phyloP scores from a whole-genome alignment of 2,329 filamentous ascomycete genomes.

The Phaeoacremonium minimum region DNA sequence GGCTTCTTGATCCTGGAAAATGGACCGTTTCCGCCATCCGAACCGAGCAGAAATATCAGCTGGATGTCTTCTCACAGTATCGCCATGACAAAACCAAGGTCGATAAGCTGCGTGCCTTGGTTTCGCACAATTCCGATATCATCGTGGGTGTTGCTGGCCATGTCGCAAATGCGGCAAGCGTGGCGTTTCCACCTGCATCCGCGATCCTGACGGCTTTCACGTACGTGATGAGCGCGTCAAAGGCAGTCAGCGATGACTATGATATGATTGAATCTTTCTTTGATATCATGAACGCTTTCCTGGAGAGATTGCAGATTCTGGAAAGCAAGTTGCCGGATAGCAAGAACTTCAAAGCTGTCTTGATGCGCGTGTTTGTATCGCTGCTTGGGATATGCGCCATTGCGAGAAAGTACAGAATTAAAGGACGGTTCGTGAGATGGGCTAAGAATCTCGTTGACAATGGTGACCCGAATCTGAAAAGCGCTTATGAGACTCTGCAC shows the following conservation, averaged over 20 bases:
- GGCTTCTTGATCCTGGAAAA: too few relatives aligned
- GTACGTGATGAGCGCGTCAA: slow-evolving; percentile 21
- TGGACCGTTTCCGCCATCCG: too few relatives aligned
- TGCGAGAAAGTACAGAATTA: slow-evolving; percentile 4
- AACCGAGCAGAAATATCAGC: slow-evolving; percentile 11
- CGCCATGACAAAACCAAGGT: slow-evolving; percentile 27
- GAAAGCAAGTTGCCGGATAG: slow-evolving; percentile 6
- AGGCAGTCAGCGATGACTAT: slow-evolving; percentile 28
- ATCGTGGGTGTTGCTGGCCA: slow-evolving; percentile 22
- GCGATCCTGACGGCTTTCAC: slow-evolving; percentile 27
- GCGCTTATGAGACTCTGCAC: slow-evolving; percentile 4
- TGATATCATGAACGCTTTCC: slow-evolving; percentile 13
- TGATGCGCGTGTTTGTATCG: slow-evolving; percentile 7
- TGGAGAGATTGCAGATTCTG: slow-evolving; percentile 5
- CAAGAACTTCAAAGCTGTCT: slow-evolving; percentile 3
- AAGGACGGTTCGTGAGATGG: slow-evolving; percentile 8
- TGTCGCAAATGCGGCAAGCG: slow-evolving; percentile 20
- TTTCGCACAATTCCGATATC: slow-evolving; percentile 21
- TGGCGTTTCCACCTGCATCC: slow-evolving; percentile 24
- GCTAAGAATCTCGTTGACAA: slow-evolving; percentile 6
- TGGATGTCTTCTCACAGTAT: slow-evolving; percentile 25
- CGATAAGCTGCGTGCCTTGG: slow-evolving; percentile 22
- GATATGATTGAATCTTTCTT: slow-evolving; percentile 33
- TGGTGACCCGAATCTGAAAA: slow-evolving; percentile 6
- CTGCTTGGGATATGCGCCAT: slow-evolving; percentile 9